Percentiles rank a stretch among this genome's conserved stretches.
Conservation (phyloP, 2,329 filamentous ascomycete species). For the Paraconiothyrium brasiliense region DNA sequence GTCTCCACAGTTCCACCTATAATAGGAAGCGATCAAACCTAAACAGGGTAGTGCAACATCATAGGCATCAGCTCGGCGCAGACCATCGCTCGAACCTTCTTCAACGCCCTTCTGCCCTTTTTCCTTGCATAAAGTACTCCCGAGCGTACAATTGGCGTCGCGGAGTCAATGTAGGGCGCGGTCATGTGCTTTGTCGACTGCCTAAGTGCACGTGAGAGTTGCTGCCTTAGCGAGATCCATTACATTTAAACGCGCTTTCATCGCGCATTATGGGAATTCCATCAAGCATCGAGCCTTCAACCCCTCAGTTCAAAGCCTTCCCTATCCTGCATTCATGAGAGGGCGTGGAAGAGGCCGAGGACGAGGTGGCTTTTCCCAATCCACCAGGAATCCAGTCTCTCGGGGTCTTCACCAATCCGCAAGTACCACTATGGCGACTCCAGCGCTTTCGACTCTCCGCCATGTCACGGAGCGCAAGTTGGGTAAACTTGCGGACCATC, state of each 20-base stretch:
- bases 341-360: slow-evolving; percentile 3
- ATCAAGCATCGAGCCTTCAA: background rate
- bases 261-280: background rate
- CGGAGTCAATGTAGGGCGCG: background rate
- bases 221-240: background rate
- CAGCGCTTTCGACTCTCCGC: slow-evolving; percentile 33
- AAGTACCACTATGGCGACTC: slow-evolving; percentile 24
- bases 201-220: slow-evolving; percentile 2
- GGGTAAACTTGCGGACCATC: slow-evolving; percentile 33
- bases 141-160: background rate
- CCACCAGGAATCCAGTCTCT: background rate
- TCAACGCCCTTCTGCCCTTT: slow-evolving; percentile 12
- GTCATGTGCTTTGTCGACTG: background rate
- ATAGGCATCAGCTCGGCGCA: background rate
- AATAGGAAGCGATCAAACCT: background rate
- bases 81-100: background rate
- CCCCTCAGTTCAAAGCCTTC: background rate
- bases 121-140: slow-evolving; percentile 1
- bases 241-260: background rate
- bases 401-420: background rate
- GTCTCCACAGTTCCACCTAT: background rate
- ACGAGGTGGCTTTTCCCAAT: background rate
- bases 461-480: slow-evolving; percentile 41
- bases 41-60: background rate
- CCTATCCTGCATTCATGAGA: background rate